Base-by-base conservation (phyloP, 495 filamentous ascomycete genomes). In the Clavariopsis aquatica region DNA sequence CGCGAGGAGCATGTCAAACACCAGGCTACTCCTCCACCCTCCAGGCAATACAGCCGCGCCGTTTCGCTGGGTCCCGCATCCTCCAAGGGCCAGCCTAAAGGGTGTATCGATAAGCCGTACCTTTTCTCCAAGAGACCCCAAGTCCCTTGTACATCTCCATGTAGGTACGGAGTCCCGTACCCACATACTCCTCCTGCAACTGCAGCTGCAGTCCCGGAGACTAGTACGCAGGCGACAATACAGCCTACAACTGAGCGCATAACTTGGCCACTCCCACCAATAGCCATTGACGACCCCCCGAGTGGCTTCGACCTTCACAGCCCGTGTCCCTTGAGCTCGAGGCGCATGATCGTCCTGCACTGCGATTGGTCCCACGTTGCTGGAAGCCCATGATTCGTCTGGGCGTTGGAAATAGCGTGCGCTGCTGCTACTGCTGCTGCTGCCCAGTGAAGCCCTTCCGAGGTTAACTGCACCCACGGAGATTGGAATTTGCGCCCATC, bases 41-140 rank as follows among this genome's bases (percentile, higher is more conserved):
- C 20, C 1, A 28, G 38, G 52, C 26, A 49, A 52, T 51, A 51
- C n/a, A 51, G 61, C 45, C 52, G 52, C 53, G 12, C 26, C 5
- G 26, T 53, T 55, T 36, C 22, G 26, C 61, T 57, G 28, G 61
- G 61, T 23, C 55, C 29, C 52, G 46, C 61, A 64, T 57, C 61
- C 61, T 64, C 27, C 47, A 34, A 57, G 20, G 15, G 34, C 55
- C 36, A 27, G 55, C 55, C 55, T 49, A 58, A 58, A 57, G 31
- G 2, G 43, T 23, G n/a, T 57, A 20, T 57, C 22, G 20, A 27
- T 31, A 41, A 28, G 43, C 47, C 27, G 47, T 49, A 54, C 4
- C 38, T 17, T 43, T 22, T 56, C 26, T 24, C 52, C 28, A 20
- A 26, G 49, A 53, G 23, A 22, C 22, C n/a, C 28, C 27, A 51